Percentiles rank a stretch among this genome's conserved stretches.
Conservation (phyloP, 2,329 filamentous ascomycete genomes). For the Arthrobotrys pseudoclavata region DNA sequence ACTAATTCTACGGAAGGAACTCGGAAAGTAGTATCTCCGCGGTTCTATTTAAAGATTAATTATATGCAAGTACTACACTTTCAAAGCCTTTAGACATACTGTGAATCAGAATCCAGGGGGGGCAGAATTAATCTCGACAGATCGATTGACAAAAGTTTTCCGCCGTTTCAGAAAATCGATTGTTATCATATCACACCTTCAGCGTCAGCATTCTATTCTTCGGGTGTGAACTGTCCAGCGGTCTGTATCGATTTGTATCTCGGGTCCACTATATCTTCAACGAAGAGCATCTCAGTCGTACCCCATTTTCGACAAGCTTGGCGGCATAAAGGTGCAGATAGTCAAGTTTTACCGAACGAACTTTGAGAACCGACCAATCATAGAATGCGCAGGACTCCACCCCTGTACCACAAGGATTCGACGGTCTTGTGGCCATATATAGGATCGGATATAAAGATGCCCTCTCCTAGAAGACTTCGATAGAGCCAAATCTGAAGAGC, state of each 20-base stretch:
- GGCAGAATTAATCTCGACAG: background rate
- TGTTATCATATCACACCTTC: background rate
- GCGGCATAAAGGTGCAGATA: constrained; percentile 17
- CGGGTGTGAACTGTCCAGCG: too few species aligned
- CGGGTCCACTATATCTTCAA: background rate
- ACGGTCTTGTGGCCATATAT: background rate
- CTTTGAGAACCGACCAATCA: constrained; percentile 46
- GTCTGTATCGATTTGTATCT: background rate
- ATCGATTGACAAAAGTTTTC: background rate
- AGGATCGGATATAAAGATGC: constrained; percentile 14
- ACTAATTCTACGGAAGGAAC: background rate
- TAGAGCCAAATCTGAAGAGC: background rate
- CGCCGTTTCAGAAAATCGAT: background rate
- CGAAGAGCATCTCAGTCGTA: constrained; percentile 10
- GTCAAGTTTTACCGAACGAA: constrained; percentile 49
- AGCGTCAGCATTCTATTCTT: too few species aligned
- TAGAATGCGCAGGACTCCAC: background rate
- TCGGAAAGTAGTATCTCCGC: background rate
- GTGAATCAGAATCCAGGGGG: background rate
- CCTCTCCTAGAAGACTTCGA: background rate
- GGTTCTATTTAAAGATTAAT: background rate
- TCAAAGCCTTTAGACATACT: too few species aligned
- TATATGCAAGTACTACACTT: background rate
- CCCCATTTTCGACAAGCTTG: constrained; percentile 8
- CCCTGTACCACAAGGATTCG: constrained; percentile 15